Conservation (phyloP, 192 early-diverging fungal genomes). For the Nowakowskiella sp. region DNA sequence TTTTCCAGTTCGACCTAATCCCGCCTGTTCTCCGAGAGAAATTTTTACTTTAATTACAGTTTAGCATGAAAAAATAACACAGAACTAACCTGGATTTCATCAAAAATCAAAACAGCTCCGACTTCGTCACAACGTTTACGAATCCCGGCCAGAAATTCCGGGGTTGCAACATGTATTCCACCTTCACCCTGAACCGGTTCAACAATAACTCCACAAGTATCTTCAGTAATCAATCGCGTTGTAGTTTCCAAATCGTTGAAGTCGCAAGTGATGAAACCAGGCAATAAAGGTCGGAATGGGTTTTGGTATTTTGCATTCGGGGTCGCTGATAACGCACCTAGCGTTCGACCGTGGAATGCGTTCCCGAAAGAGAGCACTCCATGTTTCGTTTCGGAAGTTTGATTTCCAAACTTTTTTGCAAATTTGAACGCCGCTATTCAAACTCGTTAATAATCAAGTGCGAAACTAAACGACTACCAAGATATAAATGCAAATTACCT, state of each 20-base stretch:
- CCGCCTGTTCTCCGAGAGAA: conserved; percentile 68
- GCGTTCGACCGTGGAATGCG: conserved; percentile 93
- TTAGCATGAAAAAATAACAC: conserved; percentile 2
- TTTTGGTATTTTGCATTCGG: conserved; percentile 88
- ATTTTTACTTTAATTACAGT: conserved; percentile 6
- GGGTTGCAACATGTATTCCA: conserved; percentile 65
- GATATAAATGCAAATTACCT: conserved; percentile 37
- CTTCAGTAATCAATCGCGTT: conserved; percentile 57
- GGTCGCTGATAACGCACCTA: conserved; percentile 95
- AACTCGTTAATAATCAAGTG: neutral
- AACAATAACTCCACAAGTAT: conserved; percentile 85
- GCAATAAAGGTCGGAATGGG: conserved; percentile 86
- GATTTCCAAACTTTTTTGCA: conserved; percentile 79
- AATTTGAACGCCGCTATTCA: conserved; percentile 84
- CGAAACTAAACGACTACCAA: neutral
- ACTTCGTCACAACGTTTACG: conserved; percentile 75
- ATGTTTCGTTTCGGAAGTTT: conserved; percentile 52
- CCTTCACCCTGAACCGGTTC: conserved; percentile 98
- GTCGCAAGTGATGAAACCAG: conserved; percentile 63
- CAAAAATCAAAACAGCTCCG: conserved; percentile 85
- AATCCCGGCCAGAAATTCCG: conserved; percentile 71
- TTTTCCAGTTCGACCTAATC: conserved; percentile 50
- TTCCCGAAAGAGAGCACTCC: conserved; percentile 79
- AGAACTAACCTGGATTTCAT: conserved; percentile 78
- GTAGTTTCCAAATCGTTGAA: conserved; percentile 68